Evolutionary conservation across 31 red algal species (phyloP).

Genomic region (Endocladia muricata): DNA sequence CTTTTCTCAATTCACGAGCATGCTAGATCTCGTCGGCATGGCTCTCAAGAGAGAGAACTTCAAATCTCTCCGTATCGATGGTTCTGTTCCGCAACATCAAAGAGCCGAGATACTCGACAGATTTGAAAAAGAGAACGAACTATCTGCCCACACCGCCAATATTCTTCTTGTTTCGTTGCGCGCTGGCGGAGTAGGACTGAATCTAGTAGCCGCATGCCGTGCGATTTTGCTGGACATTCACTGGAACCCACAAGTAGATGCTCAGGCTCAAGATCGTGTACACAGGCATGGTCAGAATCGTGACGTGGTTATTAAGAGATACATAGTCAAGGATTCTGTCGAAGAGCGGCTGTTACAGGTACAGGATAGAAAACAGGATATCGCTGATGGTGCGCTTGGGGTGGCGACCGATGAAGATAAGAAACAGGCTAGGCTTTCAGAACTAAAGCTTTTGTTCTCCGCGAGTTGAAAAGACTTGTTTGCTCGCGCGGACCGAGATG

Average conservation of each 20-base stretch:
- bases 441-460: conserved; percentile 57
- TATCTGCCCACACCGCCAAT: conserved; percentile 2
- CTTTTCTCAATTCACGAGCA: conserved; percentile 81
- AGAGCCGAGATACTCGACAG: conserved; percentile 50
- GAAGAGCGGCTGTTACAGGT: conserved; percentile 83
- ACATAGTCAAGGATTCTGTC: conserved; percentile 72
- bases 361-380: conserved; percentile 70
- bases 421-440: conserved; percentile 48
- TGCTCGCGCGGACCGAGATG: background rate
- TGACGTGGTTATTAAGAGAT: conserved; percentile 75
- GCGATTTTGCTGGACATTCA: conserved; percentile 89
- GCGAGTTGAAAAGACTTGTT: background rate
- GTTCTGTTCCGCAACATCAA: conserved; percentile 41
- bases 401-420: conserved; percentile 64
- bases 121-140: conserved; percentile 53
- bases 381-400: conserved; percentile 76
- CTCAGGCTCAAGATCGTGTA: conserved; percentile 92
- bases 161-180: conserved; percentile 83
- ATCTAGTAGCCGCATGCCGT: conserved; percentile 71
- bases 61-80: conserved; percentile 69
- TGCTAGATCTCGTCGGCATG: conserved; percentile 73
- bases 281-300: conserved; percentile 87
- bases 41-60: conserved; percentile 55
- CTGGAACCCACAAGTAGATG: conserved; percentile 97
- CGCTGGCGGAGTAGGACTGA: conserved; percentile 90